phyloP scores from a whole-genome alignment of 345 rosid species.

The Sisymbrium altissimum region DNA sequence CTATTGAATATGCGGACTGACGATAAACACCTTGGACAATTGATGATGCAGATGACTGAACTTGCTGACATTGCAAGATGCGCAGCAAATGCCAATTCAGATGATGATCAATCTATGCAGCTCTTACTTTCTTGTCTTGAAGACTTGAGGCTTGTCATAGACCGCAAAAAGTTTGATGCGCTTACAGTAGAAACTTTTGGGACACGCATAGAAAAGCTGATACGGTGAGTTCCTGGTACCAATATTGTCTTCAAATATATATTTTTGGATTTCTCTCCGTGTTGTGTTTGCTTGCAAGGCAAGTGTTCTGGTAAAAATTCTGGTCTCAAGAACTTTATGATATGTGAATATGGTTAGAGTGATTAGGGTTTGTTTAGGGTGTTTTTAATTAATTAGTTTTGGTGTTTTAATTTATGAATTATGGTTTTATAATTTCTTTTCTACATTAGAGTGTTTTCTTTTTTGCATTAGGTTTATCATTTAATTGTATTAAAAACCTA shows the following conservation, averaged over 20 bases:
- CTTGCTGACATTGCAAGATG: slow-evolving; percentile 90
- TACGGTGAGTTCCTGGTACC: slow-evolving; percentile 47
- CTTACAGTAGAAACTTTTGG: slow-evolving; percentile 92
- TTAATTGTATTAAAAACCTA: too few relatives aligned
- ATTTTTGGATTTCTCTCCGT: background rate
- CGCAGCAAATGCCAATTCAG: slow-evolving; percentile 57
- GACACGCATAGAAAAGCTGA: slow-evolving; percentile 76
- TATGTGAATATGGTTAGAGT: too few relatives aligned
- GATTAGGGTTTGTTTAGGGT: too few relatives aligned
- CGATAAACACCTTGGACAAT: slow-evolving; percentile 17
- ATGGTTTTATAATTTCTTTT: too few relatives aligned
- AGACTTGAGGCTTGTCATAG: slow-evolving; percentile 56
- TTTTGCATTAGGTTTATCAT: too few relatives aligned
- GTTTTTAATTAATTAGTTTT: too few relatives aligned
- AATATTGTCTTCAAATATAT: background rate
- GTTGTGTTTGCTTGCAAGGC: background rate
- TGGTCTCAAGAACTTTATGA: background rate
- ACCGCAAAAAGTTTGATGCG: slow-evolving; percentile 73
- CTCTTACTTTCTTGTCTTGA: slow-evolving; percentile 65
- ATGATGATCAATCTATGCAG: slow-evolving; percentile 53
- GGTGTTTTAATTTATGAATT: too few relatives aligned
- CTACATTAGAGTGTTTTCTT: too few relatives aligned
- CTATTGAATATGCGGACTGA: background rate
- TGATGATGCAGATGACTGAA: slow-evolving; percentile 65
- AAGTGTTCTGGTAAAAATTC: slow-evolving; percentile 7